Percentiles rank a stretch among this genome's conserved stretches.
phyloP scores from a whole-genome alignment of 345 rosid genomes.

The Gossypioides kirkii region DNA sequence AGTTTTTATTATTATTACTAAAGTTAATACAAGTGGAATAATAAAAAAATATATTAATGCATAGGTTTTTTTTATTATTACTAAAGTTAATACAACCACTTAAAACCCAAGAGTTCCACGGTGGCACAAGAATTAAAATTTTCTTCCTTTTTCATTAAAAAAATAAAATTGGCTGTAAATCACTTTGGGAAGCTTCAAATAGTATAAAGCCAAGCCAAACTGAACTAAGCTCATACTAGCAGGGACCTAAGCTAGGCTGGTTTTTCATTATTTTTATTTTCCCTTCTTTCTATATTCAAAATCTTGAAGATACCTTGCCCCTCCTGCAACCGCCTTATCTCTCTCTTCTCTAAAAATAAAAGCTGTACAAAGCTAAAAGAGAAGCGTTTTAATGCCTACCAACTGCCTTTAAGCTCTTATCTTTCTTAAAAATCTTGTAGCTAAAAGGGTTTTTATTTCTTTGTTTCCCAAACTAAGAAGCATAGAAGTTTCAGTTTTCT shows the following conservation, averaged over 20 bases:
- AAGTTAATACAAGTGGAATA: no score
- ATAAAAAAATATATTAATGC: no score
- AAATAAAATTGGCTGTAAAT: neutral
- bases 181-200: conserved; percentile 1
- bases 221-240: neutral
- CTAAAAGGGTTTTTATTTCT: conserved; percentile 5
- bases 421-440: conserved; percentile 13
- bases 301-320: conserved; percentile 17
- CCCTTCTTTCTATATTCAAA: neutral
- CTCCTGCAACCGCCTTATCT: conserved; percentile 31
- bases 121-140: neutral
- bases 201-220: conserved; percentile 4
- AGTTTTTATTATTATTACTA: no score
- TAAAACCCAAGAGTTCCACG: neutral
- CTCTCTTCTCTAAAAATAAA: conserved; percentile 19
- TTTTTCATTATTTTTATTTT: neutral
- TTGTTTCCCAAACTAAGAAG: conserved; percentile 16
- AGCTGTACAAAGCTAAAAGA: conserved; percentile 26
- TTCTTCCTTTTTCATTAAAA: neutral
- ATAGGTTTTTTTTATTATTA: no score
- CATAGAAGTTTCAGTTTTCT: neutral
- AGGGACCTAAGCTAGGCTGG: neutral
- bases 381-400: conserved; percentile 29
- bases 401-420: conserved; percentile 30
- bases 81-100: neutral